These are phyloP conservation scores for Colletotrichum eleusines DNA, from an alignment of 2,329 filamentous ascomycete species.

Conservation along the genomic window DNA sequence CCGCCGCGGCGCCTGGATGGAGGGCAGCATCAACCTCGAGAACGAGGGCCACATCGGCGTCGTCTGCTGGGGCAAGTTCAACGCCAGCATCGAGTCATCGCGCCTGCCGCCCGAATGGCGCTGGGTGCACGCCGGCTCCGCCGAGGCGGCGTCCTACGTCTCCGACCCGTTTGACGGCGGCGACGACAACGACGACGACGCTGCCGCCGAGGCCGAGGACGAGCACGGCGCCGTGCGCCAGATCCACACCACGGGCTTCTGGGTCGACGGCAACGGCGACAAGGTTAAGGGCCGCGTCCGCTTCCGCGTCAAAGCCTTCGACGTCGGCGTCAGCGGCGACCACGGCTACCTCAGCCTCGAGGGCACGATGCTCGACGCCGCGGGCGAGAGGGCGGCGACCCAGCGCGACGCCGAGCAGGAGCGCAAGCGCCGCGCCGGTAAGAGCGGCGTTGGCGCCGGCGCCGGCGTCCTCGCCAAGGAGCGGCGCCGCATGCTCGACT, in stretches of 20 bases:
- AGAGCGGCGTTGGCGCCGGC: slow-evolving; percentile 31
- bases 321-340: slow-evolving; percentile 79
- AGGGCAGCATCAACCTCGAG: slow-evolving; percentile 86
- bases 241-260: slow-evolving; percentile 75
- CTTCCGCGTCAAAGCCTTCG: slow-evolving; percentile 88
- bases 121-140: slow-evolving; percentile 74
- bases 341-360: slow-evolving; percentile 87
- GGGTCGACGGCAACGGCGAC: slow-evolving; percentile 77
- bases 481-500: slow-evolving; percentile 61
- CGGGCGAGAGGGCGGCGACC: slow-evolving; percentile 71
- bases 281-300: slow-evolving; percentile 77
- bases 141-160: slow-evolving; percentile 56
- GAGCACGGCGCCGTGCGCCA: slow-evolving; percentile 65
- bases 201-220: slow-evolving; percentile 56
- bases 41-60: slow-evolving; percentile 91
- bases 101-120: slow-evolving; percentile 83
- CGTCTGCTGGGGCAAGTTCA: slow-evolving; percentile 92
- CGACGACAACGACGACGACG: slow-evolving; percentile 50
- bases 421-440: slow-evolving; percentile 49
- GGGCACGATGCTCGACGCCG: slow-evolving; percentile 82
- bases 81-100: slow-evolving; percentile 83
- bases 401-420: slow-evolving; percentile 63
- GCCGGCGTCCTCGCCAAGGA: slow-evolving; percentile 43
- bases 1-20: slow-evolving; percentile 76
- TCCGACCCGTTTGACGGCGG: slow-evolving; percentile 37